Evolutionary conservation across 2,329 filamentous ascomycete species (phyloP), one percentile per base, ranked within the genome.

Genomic region (Phyllosticta citriasiana): DNA sequence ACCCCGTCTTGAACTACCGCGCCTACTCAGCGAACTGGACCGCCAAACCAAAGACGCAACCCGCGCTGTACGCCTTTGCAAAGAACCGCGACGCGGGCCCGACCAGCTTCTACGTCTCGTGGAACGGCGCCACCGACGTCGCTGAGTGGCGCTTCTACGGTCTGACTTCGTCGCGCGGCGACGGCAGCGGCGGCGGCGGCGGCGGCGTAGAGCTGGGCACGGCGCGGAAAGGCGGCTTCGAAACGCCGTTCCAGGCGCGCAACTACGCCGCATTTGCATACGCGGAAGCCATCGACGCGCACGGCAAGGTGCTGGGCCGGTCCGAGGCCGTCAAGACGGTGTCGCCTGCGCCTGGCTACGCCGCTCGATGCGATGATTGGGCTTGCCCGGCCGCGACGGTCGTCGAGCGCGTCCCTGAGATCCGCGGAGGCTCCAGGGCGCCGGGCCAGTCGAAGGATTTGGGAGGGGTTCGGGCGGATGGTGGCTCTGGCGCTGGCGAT

Each of bases 31-130:
- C 55, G 50, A 61, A 59, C 61, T 62, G 61, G 61, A 62, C 57
- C 1, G 26, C 53, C n/a, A 19, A 35, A 10, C 61, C 61, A 12
- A 59, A 57, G 24, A 62, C 61, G 6, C n/a, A 24, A 4, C 61
- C 61, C 1, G 57, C 53, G 4, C 30, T 62, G 35, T 59, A 62
- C 57, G 53, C 57, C 9, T 62, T 57, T 53, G 75, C 76, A 3
- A 71, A 71, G 52, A 56, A 54, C 51, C 57, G 72, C 3, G 63
- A 68, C 6, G 57, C 72, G 2, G 62, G 68, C 4, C 71, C 67
- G 8, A 62, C 61, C 0, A 26, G 57, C 12, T 12, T 62, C 24
- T 56, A 19, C 47, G 61, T 59, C 5, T 59, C 57, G 22, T 62
- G 61, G 61, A 62, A 62, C 53, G 61, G 61, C 53, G 61, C 61